A percentile compares a stretch with the other conserved stretches of the same genome.
Evolutionary conservation across 176 grass and related monocot species (phyloP).

Genomic region (Eleusine coracana): DNA sequence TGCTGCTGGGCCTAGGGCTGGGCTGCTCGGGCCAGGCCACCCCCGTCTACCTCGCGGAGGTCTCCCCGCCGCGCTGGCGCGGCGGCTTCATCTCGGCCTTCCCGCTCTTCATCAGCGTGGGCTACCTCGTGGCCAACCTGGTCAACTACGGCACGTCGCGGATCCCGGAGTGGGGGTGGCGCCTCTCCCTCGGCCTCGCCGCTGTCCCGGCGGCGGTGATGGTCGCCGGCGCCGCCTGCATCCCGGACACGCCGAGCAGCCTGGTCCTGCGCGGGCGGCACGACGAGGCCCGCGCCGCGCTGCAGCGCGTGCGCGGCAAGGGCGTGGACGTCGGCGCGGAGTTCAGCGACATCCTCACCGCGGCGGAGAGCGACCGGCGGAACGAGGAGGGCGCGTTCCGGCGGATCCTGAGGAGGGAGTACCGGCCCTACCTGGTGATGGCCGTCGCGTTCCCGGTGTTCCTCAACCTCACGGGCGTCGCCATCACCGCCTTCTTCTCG

Average conservation of each 20-base stretch:
- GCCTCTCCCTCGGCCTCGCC: constrained; percentile 90
- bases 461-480: constrained; percentile 74
- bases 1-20: constrained; percentile 69
- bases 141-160: constrained; percentile 87
- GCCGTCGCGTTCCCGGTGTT: constrained; percentile 78
- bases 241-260: constrained; percentile 89
- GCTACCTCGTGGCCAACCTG: constrained; percentile 64
- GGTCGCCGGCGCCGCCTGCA: constrained; percentile 55
- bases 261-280: constrained; percentile 76
- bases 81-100: constrained; percentile 69
- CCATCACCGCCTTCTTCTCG: constrained; percentile 80
- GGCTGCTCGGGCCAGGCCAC: constrained; percentile 71
- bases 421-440: constrained; percentile 79
- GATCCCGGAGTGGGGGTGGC: constrained; percentile 79
- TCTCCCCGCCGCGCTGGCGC: constrained; percentile 68
- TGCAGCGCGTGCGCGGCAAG: constrained; percentile 67
- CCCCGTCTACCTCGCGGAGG: constrained; percentile 70
- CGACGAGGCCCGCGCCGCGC: constrained; percentile 72
- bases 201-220: constrained; percentile 64
- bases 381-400: constrained; percentile 69
- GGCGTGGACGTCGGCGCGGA: constrained; percentile 68
- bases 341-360: constrained; percentile 59
- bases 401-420: constrained; percentile 54
- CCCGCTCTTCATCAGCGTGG: constrained; percentile 70
- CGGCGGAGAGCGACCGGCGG: constrained; percentile 38